Percentiles rank a stretch among this genome's conserved stretches.
phyloP scores from a whole-genome alignment of 2,329 filamentous ascomycete genomes.

The Lasiodiplodia gonubiensis region DNA sequence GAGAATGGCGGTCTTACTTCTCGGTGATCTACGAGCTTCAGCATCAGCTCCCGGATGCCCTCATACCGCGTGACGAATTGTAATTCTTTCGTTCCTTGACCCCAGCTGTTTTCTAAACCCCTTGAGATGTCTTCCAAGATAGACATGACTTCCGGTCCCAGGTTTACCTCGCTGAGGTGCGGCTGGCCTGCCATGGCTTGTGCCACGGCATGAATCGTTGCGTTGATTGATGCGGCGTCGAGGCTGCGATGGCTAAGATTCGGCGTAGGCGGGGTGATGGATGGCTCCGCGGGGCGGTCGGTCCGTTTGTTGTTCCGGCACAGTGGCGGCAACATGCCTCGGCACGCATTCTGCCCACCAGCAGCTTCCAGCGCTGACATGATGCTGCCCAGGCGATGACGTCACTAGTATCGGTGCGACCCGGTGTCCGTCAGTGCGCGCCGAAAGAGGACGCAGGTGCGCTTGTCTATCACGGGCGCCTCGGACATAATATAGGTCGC shows the following conservation, averaged over 20 bases:
- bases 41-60: neutral
- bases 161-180: neutral
- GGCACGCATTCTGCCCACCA: neutral
- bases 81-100: neutral
- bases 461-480: neutral
- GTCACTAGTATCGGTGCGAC: neutral
- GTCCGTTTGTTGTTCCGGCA: neutral
- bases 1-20: neutral
- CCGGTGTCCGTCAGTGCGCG: neutral
- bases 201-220: neutral
- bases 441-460: neutral
- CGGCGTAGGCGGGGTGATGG: neutral
- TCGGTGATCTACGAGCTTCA: neutral
- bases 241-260: neutral
- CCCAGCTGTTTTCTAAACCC: conserved; percentile 2
- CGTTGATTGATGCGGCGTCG: neutral
- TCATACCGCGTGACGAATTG: neutral
- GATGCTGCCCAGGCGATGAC: neutral
- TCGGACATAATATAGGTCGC: neutral
- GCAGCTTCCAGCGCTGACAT: neutral
- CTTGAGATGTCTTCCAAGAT: neutral
- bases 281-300: neutral
- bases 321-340: neutral
- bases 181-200: neutral
- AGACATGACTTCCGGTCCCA: neutral